These are phyloP conservation scores for Paramecium pentaurelia DNA, from an alignment of 73 alveolate genomes.

Conservation along the genomic window DNA sequence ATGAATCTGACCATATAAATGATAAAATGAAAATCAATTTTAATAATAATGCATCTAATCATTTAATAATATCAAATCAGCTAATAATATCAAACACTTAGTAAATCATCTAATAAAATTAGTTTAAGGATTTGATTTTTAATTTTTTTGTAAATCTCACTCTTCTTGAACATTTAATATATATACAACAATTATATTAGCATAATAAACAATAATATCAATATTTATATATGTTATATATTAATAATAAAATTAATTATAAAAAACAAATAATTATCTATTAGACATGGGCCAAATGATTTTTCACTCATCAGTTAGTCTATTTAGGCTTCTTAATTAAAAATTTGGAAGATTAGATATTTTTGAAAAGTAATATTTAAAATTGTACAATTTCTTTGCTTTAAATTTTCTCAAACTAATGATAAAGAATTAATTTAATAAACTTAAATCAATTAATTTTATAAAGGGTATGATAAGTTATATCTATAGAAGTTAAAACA, in stretches of 20 bases:
- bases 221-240: too few species aligned
- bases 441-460: neutral
- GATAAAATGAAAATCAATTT: too few species aligned
- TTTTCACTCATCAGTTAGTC: neutral
- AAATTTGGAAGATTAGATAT: neutral
- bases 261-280: neutral
- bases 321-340: neutral
- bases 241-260: too few species aligned
- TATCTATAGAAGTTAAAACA: neutral
- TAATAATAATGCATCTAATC: too few species aligned
- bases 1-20: too few species aligned
- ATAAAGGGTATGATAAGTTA: neutral
- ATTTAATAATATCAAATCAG: too few species aligned
- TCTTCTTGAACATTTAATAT: too few species aligned
- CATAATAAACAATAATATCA: neutral
- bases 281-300: neutral
- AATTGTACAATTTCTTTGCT: neutral
- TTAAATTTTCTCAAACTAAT: neutral
- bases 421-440: neutral
- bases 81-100: too few species aligned
- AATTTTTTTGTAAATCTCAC: too few species aligned
- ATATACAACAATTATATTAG: too few species aligned
- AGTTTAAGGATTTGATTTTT: too few species aligned
- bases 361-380: neutral
- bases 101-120: too few species aligned